Evolutionary conservation across 2,329 filamentous ascomycete genomes (phyloP), one percentile per base, ranked within the genome.

Genomic region (Lomentospora prolificans): DNA sequence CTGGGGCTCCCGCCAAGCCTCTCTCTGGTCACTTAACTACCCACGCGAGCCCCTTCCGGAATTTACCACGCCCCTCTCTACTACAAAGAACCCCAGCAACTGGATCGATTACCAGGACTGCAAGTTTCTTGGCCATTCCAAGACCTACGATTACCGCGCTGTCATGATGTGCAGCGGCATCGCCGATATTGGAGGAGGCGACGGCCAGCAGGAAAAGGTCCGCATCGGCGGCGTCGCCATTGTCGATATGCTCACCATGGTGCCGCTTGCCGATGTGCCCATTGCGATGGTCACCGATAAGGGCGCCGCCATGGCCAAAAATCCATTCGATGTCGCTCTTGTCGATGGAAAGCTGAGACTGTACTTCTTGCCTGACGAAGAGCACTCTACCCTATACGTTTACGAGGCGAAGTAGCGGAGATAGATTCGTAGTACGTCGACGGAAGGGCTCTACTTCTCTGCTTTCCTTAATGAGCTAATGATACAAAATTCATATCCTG

Each of bases 61-160:
- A 28, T 27, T 52, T 19, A 25, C 50, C 31, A 55, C 57, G 2
- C 62, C 67, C 1, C 46, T 58, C 1, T 55, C 19, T 1, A 57
- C 61, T 0, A 59, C 64, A 1, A 60, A 58, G 4, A 76, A 77
- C 52, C 74, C 73, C 0, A 70, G 65, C 33, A 69, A 73, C 60
- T 77, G 70, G 61, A 62, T 74, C 55, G 75, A 77, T 58, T 77
- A 77, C 60, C 75, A 78, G 62, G 75, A 78, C 66, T 78, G 75
- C 65, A 78, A 78, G 60, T 77, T 71, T 62, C 64, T 78, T 0
- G 75, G 75, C 3, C 69, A 68, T 59, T 67, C 69, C 12, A 58
- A 61, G 8, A 58, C 64, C 4, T 72, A 73, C 51, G 60, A 60
- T n/a, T 61, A 58, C n/a, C 66, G 67, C 36, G 66, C 69, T 12